Conservation (phyloP, 352 stramenopile genomes). For the Globisporangium nunn region DNA sequence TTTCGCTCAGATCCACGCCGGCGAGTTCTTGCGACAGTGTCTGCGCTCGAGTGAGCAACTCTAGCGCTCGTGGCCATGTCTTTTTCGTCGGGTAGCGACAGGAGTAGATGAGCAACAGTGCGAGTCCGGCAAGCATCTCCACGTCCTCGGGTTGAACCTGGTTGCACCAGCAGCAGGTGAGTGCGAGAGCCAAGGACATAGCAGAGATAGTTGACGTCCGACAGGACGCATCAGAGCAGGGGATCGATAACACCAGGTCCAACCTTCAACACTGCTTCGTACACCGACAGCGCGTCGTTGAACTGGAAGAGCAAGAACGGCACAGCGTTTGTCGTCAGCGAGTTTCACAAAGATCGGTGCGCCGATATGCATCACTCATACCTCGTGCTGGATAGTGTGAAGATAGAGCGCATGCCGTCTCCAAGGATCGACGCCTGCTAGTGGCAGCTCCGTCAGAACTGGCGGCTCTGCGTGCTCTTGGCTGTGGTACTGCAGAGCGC, state of each 20-base stretch:
- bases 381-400: slow-evolving; percentile 32
- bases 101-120: slow-evolving; percentile 42
- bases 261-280: slow-evolving; percentile 52
- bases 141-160: slow-evolving; percentile 30
- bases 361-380: not conserved
- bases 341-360: not conserved
- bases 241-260: not conserved
- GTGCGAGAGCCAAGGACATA: not conserved
- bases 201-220: not conserved
- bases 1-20: not conserved
- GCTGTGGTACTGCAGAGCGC: slow-evolving; percentile 36
- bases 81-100: slow-evolving; percentile 55
- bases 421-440: slow-evolving; percentile 18
- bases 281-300: slow-evolving; percentile 35
- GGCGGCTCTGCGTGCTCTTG: slow-evolving; percentile 6
- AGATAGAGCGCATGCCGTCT: slow-evolving; percentile 39
- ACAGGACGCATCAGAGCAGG: not conserved
- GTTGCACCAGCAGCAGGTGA: not conserved
- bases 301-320: slow-evolving; percentile 19
- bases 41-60: slow-evolving; percentile 26
- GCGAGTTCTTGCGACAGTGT: slow-evolving; percentile 2
- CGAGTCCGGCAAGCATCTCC: slow-evolving; percentile 36
- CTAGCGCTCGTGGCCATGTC: slow-evolving; percentile 35
- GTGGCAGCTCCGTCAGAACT: slow-evolving; percentile 5
- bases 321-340: not conserved